Evolutionary conservation across 352 stramenopile genomes (phyloP), one percentile per base, ranked within the genome.

Genomic region (Pythium phragmitis): DNA sequence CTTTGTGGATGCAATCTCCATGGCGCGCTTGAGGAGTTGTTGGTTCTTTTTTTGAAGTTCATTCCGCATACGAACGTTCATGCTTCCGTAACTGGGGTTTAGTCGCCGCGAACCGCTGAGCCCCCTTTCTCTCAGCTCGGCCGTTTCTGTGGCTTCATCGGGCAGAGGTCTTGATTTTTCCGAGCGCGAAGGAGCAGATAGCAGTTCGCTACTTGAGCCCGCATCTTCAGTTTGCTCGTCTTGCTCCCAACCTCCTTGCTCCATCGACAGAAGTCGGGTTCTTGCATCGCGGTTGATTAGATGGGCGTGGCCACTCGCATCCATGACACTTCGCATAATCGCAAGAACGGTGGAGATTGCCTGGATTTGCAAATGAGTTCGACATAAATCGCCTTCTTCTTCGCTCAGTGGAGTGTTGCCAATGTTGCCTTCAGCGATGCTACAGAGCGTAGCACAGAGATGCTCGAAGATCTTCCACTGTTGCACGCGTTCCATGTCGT

Each of bases 381-480:
- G 59, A 47, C 45, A 60, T 36, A 74, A 64, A 26, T 85, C 73
- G 5, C 30, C 23, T n/a, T 83, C 72, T 21, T 82, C 72, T 17
- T 84, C 81, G 23, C 60, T 57, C 51, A 55, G 68, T 3, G 61
- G 33, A 3, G 63, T 50, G 28, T 70, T 73, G 17, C 56, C 53
- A 12, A 60, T 72, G 6, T 65, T 82, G 8, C 82, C 79, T 67
- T 96, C 87, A 13, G 83, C 80, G 36, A 94, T 91, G 13, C 72
- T 87, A 34, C 87, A 92, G 28, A 96, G 54, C 0, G 80, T 79
- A 0, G 75, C 84, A 51, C 80, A 93, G 36, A 94, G 77, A 36
- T 92, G 87, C 64, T 96, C 87, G 49, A 94, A 94, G 33, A 94
- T 93, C 51, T 93, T 96, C 87, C 87, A 96, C 56, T 94, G 83